Conservation (phyloP, 139 green algal species). For the Coelastrella sp. region DNA sequence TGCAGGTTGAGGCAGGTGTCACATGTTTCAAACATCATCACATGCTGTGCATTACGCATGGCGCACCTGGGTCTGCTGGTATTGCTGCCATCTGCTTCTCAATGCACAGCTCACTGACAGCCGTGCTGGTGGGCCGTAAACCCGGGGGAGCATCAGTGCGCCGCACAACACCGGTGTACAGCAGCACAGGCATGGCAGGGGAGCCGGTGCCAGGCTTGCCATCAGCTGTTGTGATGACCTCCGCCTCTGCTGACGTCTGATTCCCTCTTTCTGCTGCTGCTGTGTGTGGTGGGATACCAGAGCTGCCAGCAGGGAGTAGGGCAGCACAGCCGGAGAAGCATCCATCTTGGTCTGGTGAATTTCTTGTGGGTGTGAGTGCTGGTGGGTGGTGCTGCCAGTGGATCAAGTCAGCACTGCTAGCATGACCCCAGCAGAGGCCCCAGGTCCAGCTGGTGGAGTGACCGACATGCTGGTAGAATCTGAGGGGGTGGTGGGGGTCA, state of each 20-base stretch:
- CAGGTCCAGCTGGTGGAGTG: slow-evolving; percentile 77
- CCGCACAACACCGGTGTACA: slow-evolving; percentile 73
- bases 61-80: slow-evolving; percentile 57
- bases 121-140: slow-evolving; percentile 53
- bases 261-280: not conserved
- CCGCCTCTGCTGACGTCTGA: too few species aligned
- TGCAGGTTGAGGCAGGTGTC: too few species aligned
- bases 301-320: not conserved
- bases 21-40: too few species aligned
- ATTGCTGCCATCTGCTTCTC: slow-evolving; percentile 81
- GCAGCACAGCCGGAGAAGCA: slow-evolving; percentile 81
- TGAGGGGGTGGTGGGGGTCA: not conserved
- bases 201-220: slow-evolving; percentile 56
- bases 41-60: too few species aligned
- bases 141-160: not conserved
- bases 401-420: slow-evolving; percentile 72
- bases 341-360: slow-evolving; percentile 71
- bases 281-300: not conserved
- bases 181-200: slow-evolving; percentile 57
- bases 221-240: not conserved
- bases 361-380: slow-evolving; percentile 69
- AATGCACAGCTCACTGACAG: slow-evolving; percentile 77
- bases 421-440: slow-evolving; percentile 87
- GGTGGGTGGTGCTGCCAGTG: slow-evolving; percentile 77
- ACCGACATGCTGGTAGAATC: slow-evolving; percentile 85